Conservation (phyloP, 1,139 yeast genomes). For the Nakaseomyces sp. region DNA sequence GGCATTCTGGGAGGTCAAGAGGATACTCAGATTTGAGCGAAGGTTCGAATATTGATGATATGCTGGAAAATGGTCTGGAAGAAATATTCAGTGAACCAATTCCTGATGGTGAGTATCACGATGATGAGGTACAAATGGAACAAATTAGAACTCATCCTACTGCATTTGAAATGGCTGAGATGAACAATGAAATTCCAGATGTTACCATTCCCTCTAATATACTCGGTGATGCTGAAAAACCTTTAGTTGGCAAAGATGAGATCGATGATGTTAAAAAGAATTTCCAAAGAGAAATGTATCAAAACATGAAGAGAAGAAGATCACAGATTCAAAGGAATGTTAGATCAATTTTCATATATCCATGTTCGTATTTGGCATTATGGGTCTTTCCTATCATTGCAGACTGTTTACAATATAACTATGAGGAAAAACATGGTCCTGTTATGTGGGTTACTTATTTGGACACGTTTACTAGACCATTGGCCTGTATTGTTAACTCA, state of each 20-base stretch:
- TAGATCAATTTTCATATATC: constrained; percentile 74
- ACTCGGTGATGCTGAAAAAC: background rate
- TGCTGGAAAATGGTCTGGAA: background rate
- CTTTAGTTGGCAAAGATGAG: background rate
- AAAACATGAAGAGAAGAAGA: constrained; percentile 52
- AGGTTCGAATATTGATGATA: background rate
- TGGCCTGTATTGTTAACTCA: constrained; percentile 71
- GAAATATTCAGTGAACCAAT: constrained; percentile 3
- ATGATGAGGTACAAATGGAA: background rate
- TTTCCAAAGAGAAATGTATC: constrained; percentile 53
- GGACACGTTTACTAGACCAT: constrained; percentile 71
- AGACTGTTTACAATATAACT: constrained; percentile 49
- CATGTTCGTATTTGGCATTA: constrained; percentile 65
- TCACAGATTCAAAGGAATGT: constrained; percentile 66
- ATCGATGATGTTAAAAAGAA: constrained; percentile 28
- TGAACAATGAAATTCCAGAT: constrained; percentile 2
- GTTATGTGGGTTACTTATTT: constrained; percentile 58
- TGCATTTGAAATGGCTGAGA: constrained; percentile 3
- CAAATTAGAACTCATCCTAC: background rate
- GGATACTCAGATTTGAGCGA: background rate
- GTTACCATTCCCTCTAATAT: background rate
- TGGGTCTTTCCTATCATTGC: constrained; percentile 80
- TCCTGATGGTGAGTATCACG: constrained; percentile 5
- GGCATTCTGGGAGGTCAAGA: background rate
- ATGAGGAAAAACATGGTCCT: constrained; percentile 43